These are phyloP conservation scores for Ramaria sp. DNA, from an alignment of 768 basidiomycete genomes.

Conservation along the genomic window DNA sequence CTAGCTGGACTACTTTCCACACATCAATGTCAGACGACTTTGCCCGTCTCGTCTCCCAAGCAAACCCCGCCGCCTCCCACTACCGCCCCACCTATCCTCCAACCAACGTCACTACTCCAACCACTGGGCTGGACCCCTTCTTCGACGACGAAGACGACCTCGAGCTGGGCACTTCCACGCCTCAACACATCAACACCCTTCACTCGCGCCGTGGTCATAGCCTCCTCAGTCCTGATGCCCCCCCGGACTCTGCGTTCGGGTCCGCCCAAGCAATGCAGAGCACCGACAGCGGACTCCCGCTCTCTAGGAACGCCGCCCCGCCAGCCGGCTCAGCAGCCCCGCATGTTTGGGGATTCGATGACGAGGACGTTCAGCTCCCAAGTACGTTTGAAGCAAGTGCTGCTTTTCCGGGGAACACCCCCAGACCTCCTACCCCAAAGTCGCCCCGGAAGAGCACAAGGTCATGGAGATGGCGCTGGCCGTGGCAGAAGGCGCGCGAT, in stretches of 20 bases:
- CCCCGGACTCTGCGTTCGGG: constrained; percentile 58
- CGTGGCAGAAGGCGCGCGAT: constrained; percentile 65
- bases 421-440: constrained; percentile 9
- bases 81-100: constrained; percentile 33
- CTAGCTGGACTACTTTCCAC: not conserved
- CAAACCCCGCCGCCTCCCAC: constrained; percentile 50
- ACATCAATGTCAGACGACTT: constrained; percentile 45
- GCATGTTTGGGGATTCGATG: constrained; percentile 68
- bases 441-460: constrained; percentile 15
- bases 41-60: constrained; percentile 57
- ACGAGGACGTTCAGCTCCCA: constrained; percentile 34
- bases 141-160: constrained; percentile 61
- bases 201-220: constrained; percentile 39
- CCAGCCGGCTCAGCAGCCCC: constrained; percentile 51
- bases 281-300: constrained; percentile 42
- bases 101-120: constrained; percentile 35
- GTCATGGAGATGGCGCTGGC: constrained; percentile 62
- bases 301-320: constrained; percentile 47
- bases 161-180: constrained; percentile 34
- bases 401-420: constrained; percentile 27
- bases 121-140: constrained; percentile 66
- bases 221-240: constrained; percentile 56
- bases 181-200: constrained; percentile 40
- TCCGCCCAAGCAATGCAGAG: constrained; percentile 32
- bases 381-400: constrained; percentile 32